Conservation (phyloP, 352 stramenopile species). For the Saprolegnia parasitica region DNA sequence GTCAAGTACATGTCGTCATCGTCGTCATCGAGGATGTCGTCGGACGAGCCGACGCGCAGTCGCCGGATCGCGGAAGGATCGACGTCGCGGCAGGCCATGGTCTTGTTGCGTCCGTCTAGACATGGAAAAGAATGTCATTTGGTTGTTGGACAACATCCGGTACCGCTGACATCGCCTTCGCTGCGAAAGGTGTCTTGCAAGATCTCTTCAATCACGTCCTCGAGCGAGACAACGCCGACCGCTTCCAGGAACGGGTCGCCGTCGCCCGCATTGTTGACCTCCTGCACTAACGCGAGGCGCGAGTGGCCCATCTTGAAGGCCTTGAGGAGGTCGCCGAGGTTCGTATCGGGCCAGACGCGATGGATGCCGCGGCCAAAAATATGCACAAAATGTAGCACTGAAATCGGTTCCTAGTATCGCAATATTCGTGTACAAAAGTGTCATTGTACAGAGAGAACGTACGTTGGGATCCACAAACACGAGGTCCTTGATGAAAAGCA, state of each 20-base stretch:
- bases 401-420: conserved; percentile 43
- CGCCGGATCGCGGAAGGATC: conserved; percentile 10
- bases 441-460: neutral
- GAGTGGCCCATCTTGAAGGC: conserved; percentile 71
- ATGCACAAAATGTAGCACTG: conserved; percentile 89
- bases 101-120: neutral
- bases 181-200: conserved; percentile 94
- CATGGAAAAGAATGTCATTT: neutral
- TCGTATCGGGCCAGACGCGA: conserved; percentile 62
- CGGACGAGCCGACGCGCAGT: neutral
- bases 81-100: neutral
- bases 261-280: conserved; percentile 73
- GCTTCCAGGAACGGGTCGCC: conserved; percentile 95
- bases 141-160: neutral
- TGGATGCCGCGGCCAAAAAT: conserved; percentile 68
- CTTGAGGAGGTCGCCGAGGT: conserved; percentile 65
- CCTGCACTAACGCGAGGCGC: conserved; percentile 67
- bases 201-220: conserved; percentile 99
- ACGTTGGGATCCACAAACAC: conserved; percentile 65
- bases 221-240: conserved; percentile 95
- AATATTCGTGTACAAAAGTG: neutral
- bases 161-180: conserved; percentile 79
- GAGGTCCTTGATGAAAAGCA: conserved; percentile 94
- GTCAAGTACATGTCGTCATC: conserved; percentile 13
- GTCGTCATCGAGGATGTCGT: neutral